A percentile compares a stretch with the other conserved stretches of the same genome.
Conservation (phyloP, 805 yeast species). For the Metschnikowia kunwiensis region DNA sequence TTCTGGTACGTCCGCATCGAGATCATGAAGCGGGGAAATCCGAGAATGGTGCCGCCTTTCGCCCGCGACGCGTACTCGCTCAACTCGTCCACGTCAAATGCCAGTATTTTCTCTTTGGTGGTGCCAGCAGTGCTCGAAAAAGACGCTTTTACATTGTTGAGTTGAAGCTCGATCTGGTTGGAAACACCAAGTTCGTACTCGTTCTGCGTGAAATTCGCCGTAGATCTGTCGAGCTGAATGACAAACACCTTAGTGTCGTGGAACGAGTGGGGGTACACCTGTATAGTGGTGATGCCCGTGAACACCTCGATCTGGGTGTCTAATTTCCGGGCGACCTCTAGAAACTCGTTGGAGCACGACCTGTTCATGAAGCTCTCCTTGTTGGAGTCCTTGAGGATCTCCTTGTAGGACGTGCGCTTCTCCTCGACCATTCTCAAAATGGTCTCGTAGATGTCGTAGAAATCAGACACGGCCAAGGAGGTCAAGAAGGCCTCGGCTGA, state of each 20-base stretch:
- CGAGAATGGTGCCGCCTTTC: conserved; percentile 75
- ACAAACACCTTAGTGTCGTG: conserved; percentile 74
- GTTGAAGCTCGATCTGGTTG: conserved; percentile 56
- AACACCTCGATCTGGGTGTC: conserved; percentile 67
- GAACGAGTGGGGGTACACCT: conserved; percentile 80
- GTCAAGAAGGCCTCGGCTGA: conserved; percentile 65
- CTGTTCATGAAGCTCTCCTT: conserved; percentile 11
- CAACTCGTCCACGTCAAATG: conserved; percentile 52
- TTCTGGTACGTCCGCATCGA: conserved; percentile 74
- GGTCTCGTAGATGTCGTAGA: conserved; percentile 73
- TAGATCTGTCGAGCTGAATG: conserved; percentile 51
- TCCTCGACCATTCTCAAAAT: conserved; percentile 71
- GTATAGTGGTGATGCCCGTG: conserved; percentile 54
- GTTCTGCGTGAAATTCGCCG: conserved; percentile 51
- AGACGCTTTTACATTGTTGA: conserved; percentile 64
- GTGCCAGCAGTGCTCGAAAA: conserved; percentile 57
- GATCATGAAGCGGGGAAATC: conserved; percentile 72
- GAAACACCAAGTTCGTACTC: conserved; percentile 45
- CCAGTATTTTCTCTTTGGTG: conserved; percentile 47
- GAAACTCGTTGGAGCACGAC: conserved; percentile 4
- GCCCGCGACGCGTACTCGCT: conserved; percentile 54
- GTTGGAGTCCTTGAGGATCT: conserved; percentile 64
- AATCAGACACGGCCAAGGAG: conserved; percentile 79
- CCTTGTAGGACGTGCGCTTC: conserved; percentile 66
- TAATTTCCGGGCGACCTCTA: conserved; percentile 42